Evolutionary conservation across 2,329 filamentous ascomycete genomes (phyloP).

Genomic region (Neofusicoccum parvum): DNA sequence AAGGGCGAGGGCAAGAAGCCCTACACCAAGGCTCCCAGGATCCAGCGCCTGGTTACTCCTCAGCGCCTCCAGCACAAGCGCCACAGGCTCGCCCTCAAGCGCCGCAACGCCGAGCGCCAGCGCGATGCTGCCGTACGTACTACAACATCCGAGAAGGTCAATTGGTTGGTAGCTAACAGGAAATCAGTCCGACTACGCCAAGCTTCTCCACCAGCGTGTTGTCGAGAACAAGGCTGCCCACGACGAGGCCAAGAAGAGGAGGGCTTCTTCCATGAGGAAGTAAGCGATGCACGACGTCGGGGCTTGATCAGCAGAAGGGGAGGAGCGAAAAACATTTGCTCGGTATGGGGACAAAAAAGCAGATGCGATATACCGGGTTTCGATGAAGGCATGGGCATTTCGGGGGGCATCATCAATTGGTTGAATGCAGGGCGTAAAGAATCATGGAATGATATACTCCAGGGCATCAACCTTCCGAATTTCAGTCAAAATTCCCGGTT

Average conservation of each 20-base stretch:
- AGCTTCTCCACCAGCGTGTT: conserved; percentile 95
- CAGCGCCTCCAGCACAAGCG: conserved; percentile 99
- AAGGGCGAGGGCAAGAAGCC: conserved; percentile 97
- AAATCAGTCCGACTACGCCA: conserved; percentile 87
- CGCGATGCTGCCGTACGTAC: conserved; percentile 96
- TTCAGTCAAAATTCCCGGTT: conserved; percentile 16
- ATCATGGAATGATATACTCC: conserved; percentile 22
- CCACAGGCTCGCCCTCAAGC: conserved; percentile 96
- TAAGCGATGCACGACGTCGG: conserved; percentile 40
- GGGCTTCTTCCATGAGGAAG: conserved; percentile 93
- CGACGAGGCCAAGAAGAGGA: conserved; percentile 92
- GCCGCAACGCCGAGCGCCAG: conserved; percentile 92
- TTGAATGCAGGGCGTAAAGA: conserved; percentile 20
- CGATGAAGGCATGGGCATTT: conserved; percentile 23
- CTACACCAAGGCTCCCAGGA: conserved; percentile 99
- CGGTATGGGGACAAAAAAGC: conserved; percentile 17
- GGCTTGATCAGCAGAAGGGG: background rate
- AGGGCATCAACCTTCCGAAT: conserved; percentile 22
- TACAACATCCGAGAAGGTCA: background rate
- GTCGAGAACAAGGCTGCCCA: conserved; percentile 93
- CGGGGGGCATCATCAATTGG: conserved; percentile 18
- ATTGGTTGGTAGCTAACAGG: conserved; percentile 39
- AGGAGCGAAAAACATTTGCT: conserved; percentile 8
- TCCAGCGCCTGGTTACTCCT: conserved; percentile 98
- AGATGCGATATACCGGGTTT: conserved; percentile 22